These are phyloP conservation scores for Centella asiatica DNA, from an alignment of 129 eudicot genomes.

Conservation along the genomic window DNA sequence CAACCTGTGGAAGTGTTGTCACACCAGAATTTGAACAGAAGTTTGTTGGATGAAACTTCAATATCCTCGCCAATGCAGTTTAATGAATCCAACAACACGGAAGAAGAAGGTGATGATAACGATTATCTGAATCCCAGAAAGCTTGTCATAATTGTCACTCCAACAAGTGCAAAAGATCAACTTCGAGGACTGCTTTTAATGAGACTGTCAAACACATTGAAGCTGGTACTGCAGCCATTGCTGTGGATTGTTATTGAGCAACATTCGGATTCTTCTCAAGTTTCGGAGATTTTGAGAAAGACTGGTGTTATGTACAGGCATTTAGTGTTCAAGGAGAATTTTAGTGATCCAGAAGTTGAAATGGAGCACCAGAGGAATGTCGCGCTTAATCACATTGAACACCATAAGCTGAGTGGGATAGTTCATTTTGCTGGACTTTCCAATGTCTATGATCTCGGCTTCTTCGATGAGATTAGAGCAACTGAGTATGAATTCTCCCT, in stretches of 20 bases:
- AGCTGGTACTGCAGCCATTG: constrained; percentile 61
- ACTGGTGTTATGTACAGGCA: constrained; percentile 93
- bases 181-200: constrained; percentile 45
- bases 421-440: constrained; percentile 88
- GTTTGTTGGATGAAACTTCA: constrained; percentile 34
- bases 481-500: constrained; percentile 56
- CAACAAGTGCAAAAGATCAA: constrained; percentile 48
- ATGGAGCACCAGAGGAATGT: constrained; percentile 82
- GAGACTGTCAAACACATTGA: constrained; percentile 61
- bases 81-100: constrained; percentile 2
- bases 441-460: constrained; percentile 81
- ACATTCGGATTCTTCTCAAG: constrained; percentile 41
- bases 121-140: constrained; percentile 32
- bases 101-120: constrained; percentile 6
- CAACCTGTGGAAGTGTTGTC: constrained; percentile 19
- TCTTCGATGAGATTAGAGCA: constrained; percentile 82
- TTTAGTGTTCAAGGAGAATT: constrained; percentile 77
- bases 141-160: constrained; percentile 65
- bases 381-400: constrained; percentile 90
- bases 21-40: constrained; percentile 30
- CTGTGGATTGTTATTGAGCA: constrained; percentile 88
- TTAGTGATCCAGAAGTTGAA: constrained; percentile 52
- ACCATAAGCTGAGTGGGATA: constrained; percentile 77
- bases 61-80: constrained; percentile 22
- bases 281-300: constrained; percentile 65